phyloP scores from a whole-genome alignment of 2,329 filamentous ascomycete species.

The Hypoxylon sp. region DNA sequence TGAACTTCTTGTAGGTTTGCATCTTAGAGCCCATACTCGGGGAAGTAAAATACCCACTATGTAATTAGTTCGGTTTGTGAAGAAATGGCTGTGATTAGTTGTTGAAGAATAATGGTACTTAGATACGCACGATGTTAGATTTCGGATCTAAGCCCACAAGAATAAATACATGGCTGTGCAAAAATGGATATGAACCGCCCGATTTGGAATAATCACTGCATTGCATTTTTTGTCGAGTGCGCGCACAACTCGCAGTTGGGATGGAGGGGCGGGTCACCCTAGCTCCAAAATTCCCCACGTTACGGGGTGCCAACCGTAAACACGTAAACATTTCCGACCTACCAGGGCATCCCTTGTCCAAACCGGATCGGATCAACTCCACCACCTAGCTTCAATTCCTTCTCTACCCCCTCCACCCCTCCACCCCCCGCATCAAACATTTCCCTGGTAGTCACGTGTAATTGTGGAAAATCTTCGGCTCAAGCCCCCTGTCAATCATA shows the following conservation, averaged over 20 bases:
- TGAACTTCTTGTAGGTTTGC: background rate
- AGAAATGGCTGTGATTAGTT: background rate
- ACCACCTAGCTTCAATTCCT: background rate
- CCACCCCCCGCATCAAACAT: background rate
- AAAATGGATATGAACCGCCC: background rate
- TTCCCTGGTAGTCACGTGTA: background rate
- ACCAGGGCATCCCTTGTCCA: background rate
- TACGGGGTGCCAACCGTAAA: background rate
- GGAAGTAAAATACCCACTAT: background rate
- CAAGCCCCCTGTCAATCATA: background rate
- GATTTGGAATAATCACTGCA: background rate
- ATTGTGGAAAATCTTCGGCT: background rate
- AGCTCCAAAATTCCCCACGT: background rate
- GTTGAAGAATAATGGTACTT: background rate
- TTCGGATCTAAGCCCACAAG: background rate
- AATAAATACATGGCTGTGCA: too few relatives aligned
- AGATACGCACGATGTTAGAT: background rate
- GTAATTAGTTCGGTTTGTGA: background rate
- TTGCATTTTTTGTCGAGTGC: too few relatives aligned
- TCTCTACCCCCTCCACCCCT: background rate
- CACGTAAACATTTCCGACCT: background rate
- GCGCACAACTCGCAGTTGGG: too few relatives aligned
- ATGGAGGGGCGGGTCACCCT: background rate
- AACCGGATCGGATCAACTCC: background rate
- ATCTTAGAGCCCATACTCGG: background rate